Conservation (phyloP, 805 yeast species). For the Monosporozyma solicola region DNA sequence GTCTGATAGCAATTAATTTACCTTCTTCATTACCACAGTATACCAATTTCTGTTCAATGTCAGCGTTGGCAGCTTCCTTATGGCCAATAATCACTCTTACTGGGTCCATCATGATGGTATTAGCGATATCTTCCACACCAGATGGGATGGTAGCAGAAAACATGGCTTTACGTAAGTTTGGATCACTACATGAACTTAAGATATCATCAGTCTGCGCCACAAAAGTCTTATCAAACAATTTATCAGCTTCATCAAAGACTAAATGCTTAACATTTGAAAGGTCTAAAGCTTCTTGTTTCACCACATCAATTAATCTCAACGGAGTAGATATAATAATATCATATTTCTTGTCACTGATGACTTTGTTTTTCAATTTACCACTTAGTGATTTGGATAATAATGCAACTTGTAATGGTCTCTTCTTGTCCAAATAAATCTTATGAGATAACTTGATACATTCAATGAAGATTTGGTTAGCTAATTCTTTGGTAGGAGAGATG, state of each 20-base stretch:
- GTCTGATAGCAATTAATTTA: constrained; percentile 85
- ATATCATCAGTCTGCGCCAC: constrained; percentile 87
- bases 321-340: constrained; percentile 88
- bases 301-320: constrained; percentile 70
- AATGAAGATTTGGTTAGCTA: constrained; percentile 75
- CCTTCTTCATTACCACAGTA: constrained; percentile 94
- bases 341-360: constrained; percentile 50
- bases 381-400: constrained; percentile 65
- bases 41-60: constrained; percentile 73
- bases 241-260: constrained; percentile 93
- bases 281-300: constrained; percentile 51
- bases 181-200: constrained; percentile 37
- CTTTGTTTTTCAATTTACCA: constrained; percentile 53
- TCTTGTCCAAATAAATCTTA: constrained; percentile 36
- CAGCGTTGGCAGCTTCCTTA: constrained; percentile 83
- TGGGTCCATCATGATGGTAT: constrained; percentile 74
- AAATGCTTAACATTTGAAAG: constrained; percentile 62
- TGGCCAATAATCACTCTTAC: constrained; percentile 84
- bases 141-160: constrained; percentile 96
- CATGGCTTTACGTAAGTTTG: constrained; percentile 56
- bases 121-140: constrained; percentile 81
- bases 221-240: constrained; percentile 77
- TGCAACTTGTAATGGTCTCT: constrained; percentile 44
- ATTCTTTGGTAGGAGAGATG: constrained; percentile 90
- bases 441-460: constrained; percentile 52